phyloP scores from a whole-genome alignment of 1,139 yeast species.

The Geotrichum armillariae region DNA sequence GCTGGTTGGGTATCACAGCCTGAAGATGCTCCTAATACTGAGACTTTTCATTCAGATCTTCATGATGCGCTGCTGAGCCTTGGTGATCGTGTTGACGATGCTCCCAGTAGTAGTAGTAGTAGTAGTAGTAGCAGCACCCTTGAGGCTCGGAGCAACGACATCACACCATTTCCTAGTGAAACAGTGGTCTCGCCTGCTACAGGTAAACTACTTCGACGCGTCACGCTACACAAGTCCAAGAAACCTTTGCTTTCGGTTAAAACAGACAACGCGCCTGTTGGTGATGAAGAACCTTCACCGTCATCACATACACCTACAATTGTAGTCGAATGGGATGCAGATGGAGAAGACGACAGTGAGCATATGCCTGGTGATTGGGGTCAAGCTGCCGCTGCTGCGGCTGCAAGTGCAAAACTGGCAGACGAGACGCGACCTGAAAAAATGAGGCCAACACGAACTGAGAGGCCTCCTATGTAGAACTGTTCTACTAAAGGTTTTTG shows the following conservation, averaged over 20 bases:
- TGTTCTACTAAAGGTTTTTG: neutral
- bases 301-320: conserved; percentile 30
- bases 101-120: neutral
- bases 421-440: neutral
- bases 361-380: conserved; percentile 2
- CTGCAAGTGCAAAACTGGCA: neutral
- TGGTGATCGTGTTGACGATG: conserved; percentile 2
- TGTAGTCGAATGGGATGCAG: conserved; percentile 37
- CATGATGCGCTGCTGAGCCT: conserved; percentile 24
- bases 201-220: conserved; percentile 26
- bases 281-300: neutral
- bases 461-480: conserved; percentile 7
- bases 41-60: conserved; percentile 24
- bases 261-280: conserved; percentile 1
- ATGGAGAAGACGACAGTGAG: conserved; percentile 28
- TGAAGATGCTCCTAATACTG: conserved; percentile 41
- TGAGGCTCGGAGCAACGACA: conserved; percentile 1
- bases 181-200: conserved; percentile 12
- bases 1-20: conserved; percentile 41
- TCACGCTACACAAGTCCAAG: conserved; percentile 28
- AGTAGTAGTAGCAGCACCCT: neutral
- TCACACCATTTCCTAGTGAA: conserved; percentile 12
- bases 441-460: conserved; percentile 4
- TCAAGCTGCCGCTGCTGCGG: neutral
- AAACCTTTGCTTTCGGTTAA: conserved; percentile 5